Base-by-base conservation (phyloP, 371 early-diverging fungal genomes). In the Lichtheimia hyalospora region DNA sequence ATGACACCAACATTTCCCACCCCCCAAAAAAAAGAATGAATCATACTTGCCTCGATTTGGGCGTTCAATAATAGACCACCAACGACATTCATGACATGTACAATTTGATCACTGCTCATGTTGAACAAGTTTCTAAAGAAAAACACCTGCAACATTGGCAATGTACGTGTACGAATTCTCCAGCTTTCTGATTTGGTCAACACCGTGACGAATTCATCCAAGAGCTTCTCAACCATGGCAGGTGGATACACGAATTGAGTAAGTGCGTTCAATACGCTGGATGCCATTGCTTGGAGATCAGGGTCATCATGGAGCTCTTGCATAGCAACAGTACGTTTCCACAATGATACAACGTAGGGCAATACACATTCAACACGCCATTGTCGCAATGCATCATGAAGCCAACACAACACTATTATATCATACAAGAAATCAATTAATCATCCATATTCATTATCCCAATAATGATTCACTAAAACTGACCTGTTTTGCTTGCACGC, bases 81-180 rank as follows among this genome's bases (percentile, higher is more conserved):
- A 13, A 94, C 80, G 0, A 81, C 76, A 24, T 85, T 71, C 84
- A 92, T 81, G 20, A 92, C 83, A 34, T 72, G 70, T 13, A 77
- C 54, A 28, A 84, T 71, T 52, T 82, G 70, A 6, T 74, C 68
- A n/a, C 71, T 61, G 12, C 74, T 66, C 74, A 93, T 66, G 18
- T 75, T 68, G 63, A 84, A 88, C 51, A 92, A 53, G 60, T 93
- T 85, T 23, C 85, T 83, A 68, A 92, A 94, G 66, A 84, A 91
- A 50, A 92, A 85, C 5, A 93, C 75, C 62, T 94, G 94, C 21
- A 94, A 52, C 0, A 90, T 66, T 7, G 92, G 92, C n/a, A 94
- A 63, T 4, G 88, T 81, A 43, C 86, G 83, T 48, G 81, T 75
- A 52, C 88, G 83, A 14, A 87, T 71, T 69, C 91, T 92, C 94